Evolutionary conservation across 345 rosid species (phyloP), one percentile per base, ranked within the genome.

Genomic region (Arabidopsis arenosa): DNA sequence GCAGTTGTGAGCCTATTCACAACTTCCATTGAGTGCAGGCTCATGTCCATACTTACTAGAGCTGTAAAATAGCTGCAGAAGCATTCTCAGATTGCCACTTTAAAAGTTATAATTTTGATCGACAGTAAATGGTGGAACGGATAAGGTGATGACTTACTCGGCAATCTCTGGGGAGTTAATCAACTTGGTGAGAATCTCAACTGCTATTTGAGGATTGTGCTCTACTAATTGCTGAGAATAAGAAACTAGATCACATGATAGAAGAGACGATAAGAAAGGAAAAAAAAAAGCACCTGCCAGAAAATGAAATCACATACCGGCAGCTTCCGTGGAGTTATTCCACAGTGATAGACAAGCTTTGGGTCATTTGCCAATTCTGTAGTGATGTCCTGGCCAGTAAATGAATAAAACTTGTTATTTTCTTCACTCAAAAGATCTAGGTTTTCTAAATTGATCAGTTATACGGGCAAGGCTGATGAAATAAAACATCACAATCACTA

Each of bases 11-110:
- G 99, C 83, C 97, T 79, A 90, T 95, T 95, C 78, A 95, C 98
- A 72, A 95, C 99, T 85, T 95, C 99, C 99, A 92, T 90, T 9
- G 98, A 95, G 80, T 89, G 97, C 45, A 92, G 87, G 81, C 99
- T 95, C 97, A 90, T 92, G 33, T 95, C 99, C 99, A 95, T 95
- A 80, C 79, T 83, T 80, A 88, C 98, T 61, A 95, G 97, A 70
- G 88, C 96, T 26, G 90, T 84, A 59, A 88, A 92, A 78, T 95
- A 92, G 64, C 99, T 95, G 87, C 76, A 83, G 48, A 70, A 37
- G 74, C 51, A 77, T 51, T 76, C 74, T 61, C 78, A 79, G 73
- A 37, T 74, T 56, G 35, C 48, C 18, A 49, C 12, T 62, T 26
- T 36, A 7, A 30, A 37, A 5, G 15, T 48, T 30, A n/a, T 28